Evolutionary conservation across 2,329 filamentous ascomycete genomes (phyloP).

Genomic region (Aspergillus tubingensis): DNA sequence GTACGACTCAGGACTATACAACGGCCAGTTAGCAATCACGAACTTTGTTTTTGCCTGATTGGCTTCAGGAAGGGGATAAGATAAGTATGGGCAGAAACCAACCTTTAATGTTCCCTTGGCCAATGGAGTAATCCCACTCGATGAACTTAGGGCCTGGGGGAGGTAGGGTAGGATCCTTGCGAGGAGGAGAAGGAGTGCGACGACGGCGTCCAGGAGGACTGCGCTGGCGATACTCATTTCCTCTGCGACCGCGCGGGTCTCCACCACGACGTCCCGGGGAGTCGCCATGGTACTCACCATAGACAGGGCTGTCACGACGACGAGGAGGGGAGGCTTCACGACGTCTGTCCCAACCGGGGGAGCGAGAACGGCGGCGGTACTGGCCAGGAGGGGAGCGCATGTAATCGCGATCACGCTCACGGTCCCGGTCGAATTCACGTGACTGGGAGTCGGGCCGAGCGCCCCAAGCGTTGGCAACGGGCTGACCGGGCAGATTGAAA

Average conservation of each 20-base stretch:
- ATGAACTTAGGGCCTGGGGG: constrained; percentile 70
- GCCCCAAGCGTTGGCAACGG: constrained; percentile 35
- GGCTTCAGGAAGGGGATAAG: background rate
- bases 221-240: constrained; percentile 78
- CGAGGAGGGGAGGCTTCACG: constrained; percentile 64
- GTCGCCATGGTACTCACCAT: constrained; percentile 72
- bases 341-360: constrained; percentile 73
- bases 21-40: constrained; percentile 18
- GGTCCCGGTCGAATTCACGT: constrained; percentile 57
- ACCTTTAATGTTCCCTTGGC: constrained; percentile 77
- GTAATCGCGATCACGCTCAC: constrained; percentile 63
- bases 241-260: constrained; percentile 56
- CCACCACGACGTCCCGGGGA: constrained; percentile 63
- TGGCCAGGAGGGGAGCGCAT: constrained; percentile 63
- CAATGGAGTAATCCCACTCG: constrained; percentile 73
- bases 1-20: constrained; percentile 80
- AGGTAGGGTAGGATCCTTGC: constrained; percentile 45
- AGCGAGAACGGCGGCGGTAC: constrained; percentile 73
- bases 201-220: constrained; percentile 73
- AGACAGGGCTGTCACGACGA: constrained; percentile 68
- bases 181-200: constrained; percentile 61
- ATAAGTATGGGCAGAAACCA: constrained; percentile 4
- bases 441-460: constrained; percentile 43
- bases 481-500: constrained; percentile 36
- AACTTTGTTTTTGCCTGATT: background rate